Percentiles rank a stretch among this genome's conserved stretches.
phyloP scores from a whole-genome alignment of 768 basidiomycete genomes.

The Leccinellum albellum region DNA sequence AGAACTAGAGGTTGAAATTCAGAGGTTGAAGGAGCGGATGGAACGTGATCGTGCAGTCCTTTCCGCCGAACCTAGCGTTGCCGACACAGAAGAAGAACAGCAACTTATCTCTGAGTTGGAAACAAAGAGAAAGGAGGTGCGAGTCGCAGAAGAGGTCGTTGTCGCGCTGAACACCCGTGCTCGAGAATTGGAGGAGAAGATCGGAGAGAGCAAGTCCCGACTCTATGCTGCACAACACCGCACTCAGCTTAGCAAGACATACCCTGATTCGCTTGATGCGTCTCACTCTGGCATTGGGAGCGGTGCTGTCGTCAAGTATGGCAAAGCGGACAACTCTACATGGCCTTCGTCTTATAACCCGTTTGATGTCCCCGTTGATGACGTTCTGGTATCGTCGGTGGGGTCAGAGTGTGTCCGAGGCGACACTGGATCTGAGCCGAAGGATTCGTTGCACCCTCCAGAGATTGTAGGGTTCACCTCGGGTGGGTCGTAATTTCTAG shows the following conservation, averaged over 20 bases:
- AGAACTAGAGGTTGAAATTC: slow-evolving; percentile 59
- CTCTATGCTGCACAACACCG: slow-evolving; percentile 57
- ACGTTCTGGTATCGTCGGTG: slow-evolving; percentile 15
- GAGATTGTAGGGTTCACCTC: slow-evolving; percentile 31
- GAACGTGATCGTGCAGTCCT: slow-evolving; percentile 53
- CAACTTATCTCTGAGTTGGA: slow-evolving; percentile 45
- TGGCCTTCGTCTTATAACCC: slow-evolving; percentile 31
- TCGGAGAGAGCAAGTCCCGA: slow-evolving; percentile 59
- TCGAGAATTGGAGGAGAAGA: slow-evolving; percentile 68
- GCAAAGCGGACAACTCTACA: slow-evolving; percentile 14
- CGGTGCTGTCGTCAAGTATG: slow-evolving; percentile 4
- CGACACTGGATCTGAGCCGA: slow-evolving; percentile 12
- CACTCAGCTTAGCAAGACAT: slow-evolving; percentile 43
- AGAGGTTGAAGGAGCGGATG: slow-evolving; percentile 49
- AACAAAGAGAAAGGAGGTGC: slow-evolving; percentile 51
- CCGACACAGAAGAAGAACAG: slow-evolving; percentile 46
- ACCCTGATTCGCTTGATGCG: slow-evolving; percentile 23
- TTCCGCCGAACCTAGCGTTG: slow-evolving; percentile 39
- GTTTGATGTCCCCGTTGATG: slow-evolving; percentile 25
- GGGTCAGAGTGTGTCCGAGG: slow-evolving; percentile 8
- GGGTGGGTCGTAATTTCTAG: slow-evolving; percentile 26
- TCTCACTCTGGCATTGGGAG: slow-evolving; percentile 6
- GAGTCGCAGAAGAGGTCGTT: slow-evolving; percentile 62
- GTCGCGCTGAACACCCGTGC: slow-evolving; percentile 59
- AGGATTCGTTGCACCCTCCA: slow-evolving; percentile 20